A percentile compares a stretch with the other conserved stretches of the same genome.
These are phyloP conservation scores for Daldinia sp. DNA, from an alignment of 2,329 filamentous ascomycete species.

Conservation along the genomic window DNA sequence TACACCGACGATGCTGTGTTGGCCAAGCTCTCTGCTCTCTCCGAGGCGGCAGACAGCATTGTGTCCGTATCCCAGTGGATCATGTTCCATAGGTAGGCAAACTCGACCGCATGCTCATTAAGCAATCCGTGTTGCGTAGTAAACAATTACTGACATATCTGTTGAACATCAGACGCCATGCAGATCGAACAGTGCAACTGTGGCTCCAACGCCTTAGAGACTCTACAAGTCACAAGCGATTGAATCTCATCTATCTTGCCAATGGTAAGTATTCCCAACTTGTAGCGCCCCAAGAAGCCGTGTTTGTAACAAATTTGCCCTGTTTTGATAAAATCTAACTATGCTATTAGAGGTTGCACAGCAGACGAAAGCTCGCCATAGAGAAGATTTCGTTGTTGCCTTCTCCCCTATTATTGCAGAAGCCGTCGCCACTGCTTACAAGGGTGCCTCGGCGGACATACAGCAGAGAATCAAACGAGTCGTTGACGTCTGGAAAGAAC, in stretches of 20 bases:
- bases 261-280: constrained; percentile 74
- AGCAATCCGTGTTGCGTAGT: constrained; percentile 18
- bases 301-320: background rate
- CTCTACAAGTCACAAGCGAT: constrained; percentile 83
- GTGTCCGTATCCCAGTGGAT: constrained; percentile 98
- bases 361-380: constrained; percentile 91
- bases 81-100: constrained; percentile 91
- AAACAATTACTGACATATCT: constrained; percentile 49
- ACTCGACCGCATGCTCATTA: constrained; percentile 27
- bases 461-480: constrained; percentile 90
- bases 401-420: constrained; percentile 94
- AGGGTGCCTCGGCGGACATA: constrained; percentile 85
- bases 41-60: constrained; percentile 98
- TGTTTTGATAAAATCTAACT: constrained; percentile 28
- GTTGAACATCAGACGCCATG: constrained; percentile 76
- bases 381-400: constrained; percentile 91
- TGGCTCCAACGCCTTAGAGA: constrained; percentile 94
- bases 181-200: constrained; percentile 88
- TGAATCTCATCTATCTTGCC: constrained; percentile 93
- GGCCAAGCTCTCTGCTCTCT: constrained; percentile 93
- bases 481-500: constrained; percentile 92
- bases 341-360: constrained; percentile 83
- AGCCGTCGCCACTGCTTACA: constrained; percentile 90
- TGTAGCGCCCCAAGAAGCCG: background rate
- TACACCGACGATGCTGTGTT: constrained; percentile 96